Base-by-base conservation (phyloP, 257 asterid species). In the Ilex asprella region DNA sequence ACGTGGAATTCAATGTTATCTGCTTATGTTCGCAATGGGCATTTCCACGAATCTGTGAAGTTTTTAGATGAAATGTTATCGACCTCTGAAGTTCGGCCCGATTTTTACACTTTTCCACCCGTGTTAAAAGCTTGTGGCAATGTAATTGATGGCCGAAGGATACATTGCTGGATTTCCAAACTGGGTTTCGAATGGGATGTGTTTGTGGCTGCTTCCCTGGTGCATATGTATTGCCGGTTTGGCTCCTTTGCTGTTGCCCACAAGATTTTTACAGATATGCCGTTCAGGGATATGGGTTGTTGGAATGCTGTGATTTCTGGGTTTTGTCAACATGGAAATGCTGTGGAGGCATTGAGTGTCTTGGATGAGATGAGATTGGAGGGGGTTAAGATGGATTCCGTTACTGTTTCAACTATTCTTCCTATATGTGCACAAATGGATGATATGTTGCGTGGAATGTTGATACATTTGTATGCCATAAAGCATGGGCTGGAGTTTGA, bases 261-360 rank as follows among this genome's bases (percentile, higher is more conserved):
- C 67, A 52, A 58, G 30, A 76, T 89, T 62, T 89, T 89, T 67
- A 72, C 76, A 60, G 76, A 73, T 51, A 89, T 89, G 97, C 97
- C 97, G 16, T 75, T 43, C 55, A 84, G 95, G 55, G 97, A 89
- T 77, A 76, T 73, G 69, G 94, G 95, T 58, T 89, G 97, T 70
- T 89, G 97, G 95, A 89, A 89, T 77, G 84, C 97, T 65, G 73
- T 85, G 70, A 87, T 87, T 69, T 86, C 97, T 70, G 97, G 97
- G 62, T 87, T 86, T 66, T 80, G 84, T 73, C 91, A 82, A 61
- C 78, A 77, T 55, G 95, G 92, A 49, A 73, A 78, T 59, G 73
- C 78, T 35, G 31, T 29, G n/a, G 88, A 80, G 71, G 95, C 95
- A 31, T 39, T 86, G 63, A 30, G 58, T 56, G 65, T 89, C 39